Evolutionary conservation across 2,329 filamentous ascomycete species (phyloP), one percentile per base, ranked within the genome.

Genomic region (Pestalotiopsis sp.): DNA sequence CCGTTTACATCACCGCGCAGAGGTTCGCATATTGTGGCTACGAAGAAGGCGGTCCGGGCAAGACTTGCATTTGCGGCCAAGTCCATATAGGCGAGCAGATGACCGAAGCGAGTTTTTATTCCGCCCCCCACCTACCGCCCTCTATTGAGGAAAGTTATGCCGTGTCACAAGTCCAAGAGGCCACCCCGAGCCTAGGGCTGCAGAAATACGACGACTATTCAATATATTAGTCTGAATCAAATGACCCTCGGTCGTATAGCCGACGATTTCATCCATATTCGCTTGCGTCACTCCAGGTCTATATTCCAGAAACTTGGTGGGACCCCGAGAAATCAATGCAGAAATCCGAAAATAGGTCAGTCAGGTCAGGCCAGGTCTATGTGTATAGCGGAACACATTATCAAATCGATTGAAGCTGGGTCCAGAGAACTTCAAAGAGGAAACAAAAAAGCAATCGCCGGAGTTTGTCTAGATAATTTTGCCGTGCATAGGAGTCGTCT

Each of bases 201-300:
- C 63, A 38, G 63, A 62, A 38, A 66, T 63, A 58, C 63, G 58
- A 65, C 39, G 65, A 68, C 69, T 59, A 65, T 68, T 71, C 72
- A 71, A 68, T 68, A 67, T 69, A 65, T 52, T 52, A 66, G 66
- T 70, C 68, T 68, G 69, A 69, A 71, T 75, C 75, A 77, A 76
- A 76, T 77, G 76, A 77, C 77, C 74, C 73, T 71, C 73, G 66
- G 31, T 17, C 52, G 71, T 75, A 77, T 74, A 76, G 63, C 76
- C 77, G 76, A 72, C 39, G 57, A 63, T 71, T 77, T 78, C 75
- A 78, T 67, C 76, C 76, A 78, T 71, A 78, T 76, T 78, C 31
- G 25, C 49, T 57, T 64, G 57, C 61, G 27, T 52, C 20, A 39
- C 62, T 49, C 31, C 17, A n/a, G 20, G 13, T 39, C 39, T 39